A percentile compares a stretch with the other conserved stretches of the same genome.
phyloP scores from a whole-genome alignment of 2,329 filamentous ascomycete species.

The Fusarium musae region DNA sequence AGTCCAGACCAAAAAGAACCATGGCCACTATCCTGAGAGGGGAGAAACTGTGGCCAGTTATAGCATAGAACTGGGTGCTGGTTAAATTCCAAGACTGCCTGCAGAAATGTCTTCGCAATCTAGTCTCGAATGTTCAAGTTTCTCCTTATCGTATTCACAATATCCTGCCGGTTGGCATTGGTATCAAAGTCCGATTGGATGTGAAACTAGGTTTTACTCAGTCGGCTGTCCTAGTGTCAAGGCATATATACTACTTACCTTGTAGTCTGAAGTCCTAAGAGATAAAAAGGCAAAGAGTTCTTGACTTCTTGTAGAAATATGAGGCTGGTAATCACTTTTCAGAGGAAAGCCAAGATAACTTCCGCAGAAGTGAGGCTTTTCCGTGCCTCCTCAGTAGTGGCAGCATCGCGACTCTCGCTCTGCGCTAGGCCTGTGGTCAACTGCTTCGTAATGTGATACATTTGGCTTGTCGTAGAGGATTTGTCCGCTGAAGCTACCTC shows the following conservation, averaged over 20 bases:
- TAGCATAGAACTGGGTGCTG: constrained; percentile 23
- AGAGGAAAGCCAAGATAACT: constrained; percentile 34
- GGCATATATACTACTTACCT: neutral
- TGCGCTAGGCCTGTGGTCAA: neutral
- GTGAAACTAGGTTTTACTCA: neutral
- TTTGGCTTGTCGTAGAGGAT: neutral
- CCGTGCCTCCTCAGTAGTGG: neutral
- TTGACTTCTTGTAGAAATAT: neutral
- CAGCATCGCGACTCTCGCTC: constrained; percentile 22
- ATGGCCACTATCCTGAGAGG: neutral
- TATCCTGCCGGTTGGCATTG: constrained; percentile 21
- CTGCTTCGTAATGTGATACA: constrained; percentile 25
- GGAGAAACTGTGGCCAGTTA: constrained; percentile 28
- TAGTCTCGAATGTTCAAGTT: constrained; percentile 4
- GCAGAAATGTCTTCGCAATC: neutral
- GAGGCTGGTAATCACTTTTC: neutral
- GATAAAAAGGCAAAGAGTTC: constrained; percentile 32
- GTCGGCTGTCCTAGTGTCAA: no score
- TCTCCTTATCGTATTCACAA: constrained; percentile 17
- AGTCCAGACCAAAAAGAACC: constrained; percentile 23
- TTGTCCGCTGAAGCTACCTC: neutral
- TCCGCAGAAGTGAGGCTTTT: constrained; percentile 1
- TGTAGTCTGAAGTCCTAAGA: constrained; percentile 9
- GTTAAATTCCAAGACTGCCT: constrained; percentile 21
- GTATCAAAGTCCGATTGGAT: constrained; percentile 35